Percentiles rank a stretch among this genome's conserved stretches.
Conservation (phyloP, 2,329 filamentous ascomycete species). For the Cordyceps farinosa region DNA sequence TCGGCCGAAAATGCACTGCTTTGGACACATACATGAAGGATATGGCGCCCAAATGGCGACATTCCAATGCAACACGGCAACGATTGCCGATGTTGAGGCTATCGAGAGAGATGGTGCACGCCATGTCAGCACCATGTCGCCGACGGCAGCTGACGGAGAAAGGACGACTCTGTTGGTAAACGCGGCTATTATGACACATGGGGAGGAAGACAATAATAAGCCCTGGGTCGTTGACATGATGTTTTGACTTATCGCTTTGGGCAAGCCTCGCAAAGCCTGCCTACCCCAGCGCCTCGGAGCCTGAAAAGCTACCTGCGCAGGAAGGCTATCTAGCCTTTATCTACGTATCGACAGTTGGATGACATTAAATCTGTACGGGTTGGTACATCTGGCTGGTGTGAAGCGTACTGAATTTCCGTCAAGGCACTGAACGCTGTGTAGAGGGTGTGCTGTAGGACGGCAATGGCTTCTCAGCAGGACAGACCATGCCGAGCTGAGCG, state of each 20-base stretch:
- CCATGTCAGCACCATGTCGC: neutral
- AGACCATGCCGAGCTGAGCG: too few species aligned
- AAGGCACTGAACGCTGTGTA: neutral
- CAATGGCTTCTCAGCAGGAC: too few species aligned
- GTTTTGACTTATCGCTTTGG: neutral
- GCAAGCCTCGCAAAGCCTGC: too few species aligned
- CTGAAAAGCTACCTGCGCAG: too few species aligned
- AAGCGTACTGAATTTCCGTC: too few species aligned
- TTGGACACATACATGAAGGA: constrained; percentile 25
- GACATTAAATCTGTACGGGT: too few species aligned
- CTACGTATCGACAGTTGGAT: too few species aligned
- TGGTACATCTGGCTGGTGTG: too few species aligned
- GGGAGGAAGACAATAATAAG: constrained; percentile 7
- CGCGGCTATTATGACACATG: constrained; percentile 10
- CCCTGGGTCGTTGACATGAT: constrained; percentile 12
- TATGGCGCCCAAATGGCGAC: constrained; percentile 32
- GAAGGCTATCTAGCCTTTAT: too few species aligned
- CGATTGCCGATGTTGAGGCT: neutral
- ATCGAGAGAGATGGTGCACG: neutral
- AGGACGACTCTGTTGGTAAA: constrained; percentile 7
- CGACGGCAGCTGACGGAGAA: neutral
- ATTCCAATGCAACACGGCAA: neutral
- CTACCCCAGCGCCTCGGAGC: too few species aligned
- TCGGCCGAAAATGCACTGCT: constrained; percentile 26
- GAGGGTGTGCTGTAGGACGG: too few species aligned